A percentile compares a stretch with the other conserved stretches of the same genome.
Conservation (phyloP, 2,329 filamentous ascomycete species). For the Aspergillus flavus region DNA sequence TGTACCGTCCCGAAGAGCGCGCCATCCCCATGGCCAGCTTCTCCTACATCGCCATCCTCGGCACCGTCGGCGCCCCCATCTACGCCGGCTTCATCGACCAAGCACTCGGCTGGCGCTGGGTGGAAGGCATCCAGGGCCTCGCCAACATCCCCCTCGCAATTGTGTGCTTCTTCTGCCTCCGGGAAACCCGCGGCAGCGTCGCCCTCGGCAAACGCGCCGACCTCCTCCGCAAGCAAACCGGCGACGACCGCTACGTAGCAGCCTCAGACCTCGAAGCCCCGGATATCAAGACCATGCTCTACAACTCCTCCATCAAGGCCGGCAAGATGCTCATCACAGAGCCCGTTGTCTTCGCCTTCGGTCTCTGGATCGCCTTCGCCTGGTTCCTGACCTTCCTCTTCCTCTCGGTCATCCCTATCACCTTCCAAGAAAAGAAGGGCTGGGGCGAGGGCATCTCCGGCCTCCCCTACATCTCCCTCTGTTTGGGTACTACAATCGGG, state of each 20-base stretch:
- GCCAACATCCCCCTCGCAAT: slow-evolving; percentile 54
- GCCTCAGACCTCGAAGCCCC: slow-evolving; percentile 56
- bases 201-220: slow-evolving; percentile 55
- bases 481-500: slow-evolving; percentile 52
- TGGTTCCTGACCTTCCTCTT: slow-evolving; percentile 60
- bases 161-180: slow-evolving; percentile 48
- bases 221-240: slow-evolving; percentile 49
- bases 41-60: slow-evolving; percentile 54
- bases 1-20: slow-evolving; percentile 51
- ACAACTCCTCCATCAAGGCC: slow-evolving; percentile 55
- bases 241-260: slow-evolving; percentile 54
- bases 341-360: slow-evolving; percentile 54
- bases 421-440: slow-evolving; percentile 55
- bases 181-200: slow-evolving; percentile 52
- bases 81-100: slow-evolving; percentile 59
- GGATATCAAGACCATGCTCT: slow-evolving; percentile 45
- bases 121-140: slow-evolving; percentile 56
- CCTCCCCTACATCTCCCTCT: slow-evolving; percentile 56
- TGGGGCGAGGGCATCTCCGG: slow-evolving; percentile 55
- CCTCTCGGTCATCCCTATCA: slow-evolving; percentile 55
- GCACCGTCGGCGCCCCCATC: slow-evolving; percentile 56
- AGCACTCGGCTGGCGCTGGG: slow-evolving; percentile 57
- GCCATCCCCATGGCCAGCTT: slow-evolving; percentile 53
- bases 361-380: slow-evolving; percentile 56
- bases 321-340: slow-evolving; percentile 54